A percentile compares a stretch with the other conserved stretches of the same genome.
These are phyloP conservation scores for Litsea cubeba DNA, from an alignment of 164 flowering plant species.

Conservation along the genomic window DNA sequence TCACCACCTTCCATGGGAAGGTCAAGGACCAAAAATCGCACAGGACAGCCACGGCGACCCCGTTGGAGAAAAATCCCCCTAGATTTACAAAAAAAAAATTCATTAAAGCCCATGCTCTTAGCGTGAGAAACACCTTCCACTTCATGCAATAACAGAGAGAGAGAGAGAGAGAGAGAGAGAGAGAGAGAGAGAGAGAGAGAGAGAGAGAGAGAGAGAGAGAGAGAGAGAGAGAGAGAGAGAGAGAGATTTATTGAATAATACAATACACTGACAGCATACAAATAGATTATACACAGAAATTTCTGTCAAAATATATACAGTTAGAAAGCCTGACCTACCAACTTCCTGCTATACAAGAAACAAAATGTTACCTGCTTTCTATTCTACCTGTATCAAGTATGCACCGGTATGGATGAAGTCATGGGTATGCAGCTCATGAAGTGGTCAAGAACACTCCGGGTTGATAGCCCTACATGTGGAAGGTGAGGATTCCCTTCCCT, in stretches of 20 bases:
- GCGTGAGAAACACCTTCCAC: no score
- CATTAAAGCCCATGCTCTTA: no score
- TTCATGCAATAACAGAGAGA: background rate
- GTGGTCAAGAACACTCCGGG: conserved; percentile 43
- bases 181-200: background rate
- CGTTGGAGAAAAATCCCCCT: no score
- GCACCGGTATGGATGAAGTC: conserved; percentile 66
- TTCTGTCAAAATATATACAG: background rate
- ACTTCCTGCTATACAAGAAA: conserved; percentile 1
- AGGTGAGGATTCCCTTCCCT: conserved; percentile 77
- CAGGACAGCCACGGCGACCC: no score
- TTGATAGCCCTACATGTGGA: conserved; percentile 44
- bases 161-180: no score
- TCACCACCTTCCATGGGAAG: no score
- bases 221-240: background rate
- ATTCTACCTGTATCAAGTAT: conserved; percentile 35
- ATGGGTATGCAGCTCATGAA: conserved; percentile 60
- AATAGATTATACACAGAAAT: background rate
- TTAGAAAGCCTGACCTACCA: background rate
- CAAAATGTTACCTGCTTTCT: conserved; percentile 8
- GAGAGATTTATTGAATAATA: background rate
- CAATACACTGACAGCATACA: background rate
- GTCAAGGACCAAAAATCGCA: no score
- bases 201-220: no score
- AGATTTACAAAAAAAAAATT: no score